A percentile compares a stretch with the other conserved stretches of the same genome.
Conservation (phyloP, 2,329 filamentous ascomycete genomes). For the Akanthomyces uredinophilus region DNA sequence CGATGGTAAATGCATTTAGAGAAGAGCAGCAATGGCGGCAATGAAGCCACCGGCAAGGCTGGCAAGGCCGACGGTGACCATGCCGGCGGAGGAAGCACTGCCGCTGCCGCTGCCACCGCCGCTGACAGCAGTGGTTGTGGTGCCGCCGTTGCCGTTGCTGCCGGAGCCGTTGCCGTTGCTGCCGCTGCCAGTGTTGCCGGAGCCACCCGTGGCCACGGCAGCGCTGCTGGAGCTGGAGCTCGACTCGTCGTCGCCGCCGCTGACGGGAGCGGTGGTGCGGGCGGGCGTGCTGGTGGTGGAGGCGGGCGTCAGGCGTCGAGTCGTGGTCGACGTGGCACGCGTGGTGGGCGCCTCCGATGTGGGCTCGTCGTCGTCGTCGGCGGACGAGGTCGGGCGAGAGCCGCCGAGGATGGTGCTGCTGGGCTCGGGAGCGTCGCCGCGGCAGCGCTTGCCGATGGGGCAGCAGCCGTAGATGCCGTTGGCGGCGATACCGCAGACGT, state of each 20-base stretch:
- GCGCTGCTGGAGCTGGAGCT: neutral
- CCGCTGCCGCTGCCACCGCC: neutral
- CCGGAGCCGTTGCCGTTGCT: neutral
- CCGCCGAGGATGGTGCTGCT: conserved; percentile 5
- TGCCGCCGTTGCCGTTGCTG: neutral
- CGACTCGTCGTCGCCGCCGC: neutral
- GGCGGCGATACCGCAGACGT: conserved; percentile 16
- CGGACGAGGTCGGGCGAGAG: neutral
- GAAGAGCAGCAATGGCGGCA: conserved; percentile 5
- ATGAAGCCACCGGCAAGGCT: conserved; percentile 2
- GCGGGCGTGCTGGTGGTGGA: neutral
- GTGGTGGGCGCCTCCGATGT: neutral
- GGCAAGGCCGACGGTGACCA: neutral
- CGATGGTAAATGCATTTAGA: neutral
- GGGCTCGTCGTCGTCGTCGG: neutral
- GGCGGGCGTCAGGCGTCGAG: neutral
- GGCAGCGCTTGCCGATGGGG: conserved; percentile 17
- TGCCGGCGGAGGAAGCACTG: neutral
- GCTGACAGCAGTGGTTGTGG: neutral
- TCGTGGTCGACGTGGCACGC: neutral
- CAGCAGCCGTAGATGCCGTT: conserved; percentile 21
- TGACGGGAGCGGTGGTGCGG: neutral
- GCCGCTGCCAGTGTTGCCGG: neutral
- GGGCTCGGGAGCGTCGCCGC: conserved; percentile 17
- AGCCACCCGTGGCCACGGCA: neutral